A percentile compares a stretch with the other conserved stretches of the same genome.
Conservation (phyloP, 169 alveolate genomes). For the Plasmodium inui region DNA sequence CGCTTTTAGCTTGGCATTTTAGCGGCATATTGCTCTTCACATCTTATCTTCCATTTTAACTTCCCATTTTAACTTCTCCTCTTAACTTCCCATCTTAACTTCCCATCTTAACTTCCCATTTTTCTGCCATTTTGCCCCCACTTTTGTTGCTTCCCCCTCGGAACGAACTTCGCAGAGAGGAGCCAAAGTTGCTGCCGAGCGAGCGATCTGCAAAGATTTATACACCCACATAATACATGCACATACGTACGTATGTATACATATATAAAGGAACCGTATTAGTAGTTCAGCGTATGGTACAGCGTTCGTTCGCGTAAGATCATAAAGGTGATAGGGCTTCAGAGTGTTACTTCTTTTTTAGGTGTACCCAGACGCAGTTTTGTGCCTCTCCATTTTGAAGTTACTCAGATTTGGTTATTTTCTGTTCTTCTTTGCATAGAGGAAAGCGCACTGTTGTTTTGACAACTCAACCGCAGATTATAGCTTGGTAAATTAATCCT, state of each 20-base stretch:
- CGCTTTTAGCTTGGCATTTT: slow-evolving; percentile 3
- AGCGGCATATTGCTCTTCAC: background rate
- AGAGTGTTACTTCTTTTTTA: background rate
- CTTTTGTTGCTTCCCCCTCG: background rate
- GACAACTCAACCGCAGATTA: background rate
- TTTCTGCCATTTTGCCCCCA: background rate
- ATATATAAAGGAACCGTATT: background rate
- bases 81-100: background rate
- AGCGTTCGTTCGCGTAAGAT: background rate
- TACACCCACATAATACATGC: background rate
- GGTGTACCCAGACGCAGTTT: background rate
- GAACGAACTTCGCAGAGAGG: background rate
- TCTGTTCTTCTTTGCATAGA: too few relatives aligned
- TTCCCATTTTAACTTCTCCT: background rate
- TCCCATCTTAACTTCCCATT: background rate
- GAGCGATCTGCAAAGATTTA: background rate
- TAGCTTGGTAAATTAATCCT: background rate
- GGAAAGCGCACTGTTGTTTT: background rate
- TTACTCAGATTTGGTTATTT: background rate
- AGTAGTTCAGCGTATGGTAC: background rate
- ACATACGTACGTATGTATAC: background rate
- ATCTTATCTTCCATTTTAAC: background rate
- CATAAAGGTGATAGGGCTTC: background rate
- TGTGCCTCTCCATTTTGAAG: background rate
- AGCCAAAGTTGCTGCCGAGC: slow-evolving; percentile 12